Evolutionary conservation across 225 moss, liverwort and hornwort genomes (phyloP).

Genomic region (Antitrichia curtipendula): DNA sequence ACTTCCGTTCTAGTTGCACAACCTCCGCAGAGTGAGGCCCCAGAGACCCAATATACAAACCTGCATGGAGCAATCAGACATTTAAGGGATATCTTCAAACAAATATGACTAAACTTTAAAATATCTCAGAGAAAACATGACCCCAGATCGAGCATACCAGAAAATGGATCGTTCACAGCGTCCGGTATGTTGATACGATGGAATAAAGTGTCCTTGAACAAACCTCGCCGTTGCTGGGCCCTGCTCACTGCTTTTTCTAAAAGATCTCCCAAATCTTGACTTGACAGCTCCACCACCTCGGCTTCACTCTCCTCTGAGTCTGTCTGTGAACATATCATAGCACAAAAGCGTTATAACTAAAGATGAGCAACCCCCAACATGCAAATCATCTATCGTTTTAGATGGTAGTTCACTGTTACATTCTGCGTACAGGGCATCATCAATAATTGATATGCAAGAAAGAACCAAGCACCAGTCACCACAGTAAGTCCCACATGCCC

Average conservation of each 20-base stretch:
- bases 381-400: not conserved
- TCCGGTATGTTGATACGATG: conserved; percentile 65
- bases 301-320: conserved; percentile 12
- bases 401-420: not conserved
- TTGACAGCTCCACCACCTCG: conserved; percentile 13
- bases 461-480: not conserved
- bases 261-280: conserved; percentile 82
- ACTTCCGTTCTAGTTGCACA: conserved; percentile 79
- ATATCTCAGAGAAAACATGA: not conserved
- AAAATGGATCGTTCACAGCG: conserved; percentile 63
- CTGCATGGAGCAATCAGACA: conserved; percentile 13
- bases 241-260: conserved; percentile 72
- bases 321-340: not conserved
- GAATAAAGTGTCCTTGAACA: conserved; percentile 72
- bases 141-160: conserved; percentile 32
- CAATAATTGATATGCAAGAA: not conserved
- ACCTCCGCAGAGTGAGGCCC: conserved; percentile 94
- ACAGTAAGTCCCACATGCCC: not conserved
- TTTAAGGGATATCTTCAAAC: not conserved
- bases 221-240: conserved; percentile 74
- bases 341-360: not conserved
- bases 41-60: conserved; percentile 84
- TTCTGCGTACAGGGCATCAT: not conserved
- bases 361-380: not conserved
- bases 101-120: not conserved